Evolutionary conservation across 805 yeast genomes (phyloP), one percentile per base, ranked within the genome.

Genomic region (Martiniozyma abietophila): DNA sequence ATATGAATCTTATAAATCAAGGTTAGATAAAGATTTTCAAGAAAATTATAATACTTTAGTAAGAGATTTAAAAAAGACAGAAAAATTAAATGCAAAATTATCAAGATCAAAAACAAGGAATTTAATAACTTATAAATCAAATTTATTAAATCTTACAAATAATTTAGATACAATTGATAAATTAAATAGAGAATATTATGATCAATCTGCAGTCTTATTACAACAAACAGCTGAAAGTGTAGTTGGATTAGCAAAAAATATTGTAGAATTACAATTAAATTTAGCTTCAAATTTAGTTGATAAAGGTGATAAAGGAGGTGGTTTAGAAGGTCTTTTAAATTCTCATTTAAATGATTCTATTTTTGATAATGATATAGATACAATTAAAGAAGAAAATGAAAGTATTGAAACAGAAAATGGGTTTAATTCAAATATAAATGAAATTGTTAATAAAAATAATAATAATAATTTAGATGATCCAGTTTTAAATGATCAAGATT

Each of bases 281-380:
- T 74, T 84, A 14, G 75, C 73, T 46, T 94, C 82, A 48, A 78
- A 80, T 18, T 74, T 85, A 16, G 94, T 94, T 1, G 65, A 74
- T 37, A 85, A 85, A 50, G 92, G 94, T 4, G 78, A 86, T 83
- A 69, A 80, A 4, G 95, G 94, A 10, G 92, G 89, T 18, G 95
- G 95, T 0, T 58, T 85, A 22, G 95, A 94, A 10, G 92, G 89
- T 18, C 95, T 95, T 0, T 58, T 85, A 22, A 94, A 40, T 10
- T 11, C 19, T 11, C 29, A 33, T 32, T 22, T 34, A 12, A 8
- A 31, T 25, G 34, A 25, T 14, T 25, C 29, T 10, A 19, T 22
- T 12, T 21, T 23, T 11, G 24, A 17, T 18, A n/a, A 12, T 8
- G 29, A 31, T 18, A 10, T 31, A n/a, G n/a, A n/a, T n/a, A n/a